Evolutionary conservation across 129 eudicot genomes (phyloP), one percentile per base, ranked within the genome.

Genomic region (Pseudognaphalium luteoalbum): DNA sequence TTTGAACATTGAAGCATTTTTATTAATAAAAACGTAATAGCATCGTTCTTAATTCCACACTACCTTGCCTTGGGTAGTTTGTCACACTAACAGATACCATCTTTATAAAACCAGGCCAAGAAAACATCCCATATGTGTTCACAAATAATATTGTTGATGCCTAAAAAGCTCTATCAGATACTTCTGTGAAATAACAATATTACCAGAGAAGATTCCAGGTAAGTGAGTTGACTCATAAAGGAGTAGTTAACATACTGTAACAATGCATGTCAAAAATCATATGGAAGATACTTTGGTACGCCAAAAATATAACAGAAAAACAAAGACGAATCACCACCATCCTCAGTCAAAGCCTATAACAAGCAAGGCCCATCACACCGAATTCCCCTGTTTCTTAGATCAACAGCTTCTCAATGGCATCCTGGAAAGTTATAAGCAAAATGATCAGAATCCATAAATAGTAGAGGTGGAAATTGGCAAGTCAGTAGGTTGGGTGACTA

Each of bases 401-500:
- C 83, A 89, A 75, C 66, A 92, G 96, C 81, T 92, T 92, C 92
- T 92, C 97, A 50, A 92, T 92, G 16, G 97, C 97, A 81, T 92
- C 97, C 97, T 92, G 84, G 20, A 64, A 64, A 29, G 34, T 20
- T 12, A 70, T 0, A n/a, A 32, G 59, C 14, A n/a, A 15, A 7
- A 17, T 22, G 54, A 47, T 11, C 6, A 14, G 6, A 0, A 12
- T 47, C 14, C 17, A 3, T 47, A 14, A 25, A 11, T 44, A 44
- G 3, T 44, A 44, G 5, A 44, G 0, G 17, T 44, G 17, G 52
- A 1, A 44, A 3, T 14, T 16, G 52, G 17, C 16, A 1, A 17
- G 17, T 44, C 16, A 44, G 51, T 3, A 44, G 51, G 51, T 44
- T 3, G 51, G 17, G 5, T 44, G 4, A 12, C 52, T 0, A 14